Evolutionary conservation across 257 asterid species (phyloP).

Genomic region (Knoxia roxburghii): DNA sequence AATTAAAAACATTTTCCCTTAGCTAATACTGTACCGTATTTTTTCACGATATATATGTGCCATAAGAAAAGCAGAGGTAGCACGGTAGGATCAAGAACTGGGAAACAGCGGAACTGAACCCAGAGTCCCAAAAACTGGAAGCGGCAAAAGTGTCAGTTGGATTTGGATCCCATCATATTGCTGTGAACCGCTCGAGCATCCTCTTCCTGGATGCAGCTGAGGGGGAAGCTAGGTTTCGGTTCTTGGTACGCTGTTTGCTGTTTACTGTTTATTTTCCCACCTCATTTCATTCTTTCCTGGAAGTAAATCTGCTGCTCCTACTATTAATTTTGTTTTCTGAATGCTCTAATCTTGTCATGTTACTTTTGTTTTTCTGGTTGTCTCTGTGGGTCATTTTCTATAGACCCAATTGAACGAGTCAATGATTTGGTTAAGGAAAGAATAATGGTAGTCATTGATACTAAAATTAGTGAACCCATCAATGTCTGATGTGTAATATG

Average conservation of each 20-base stretch:
- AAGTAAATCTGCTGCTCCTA: not conserved
- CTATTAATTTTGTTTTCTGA: no score
- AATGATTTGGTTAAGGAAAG: not conserved
- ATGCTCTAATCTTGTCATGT: no score
- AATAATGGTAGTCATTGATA: not conserved
- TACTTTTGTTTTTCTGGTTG: not conserved
- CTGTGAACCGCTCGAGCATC: not conserved
- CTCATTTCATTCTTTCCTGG: no score
- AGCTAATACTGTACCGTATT: no score
- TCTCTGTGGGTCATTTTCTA: not conserved
- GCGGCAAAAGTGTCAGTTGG: no score
- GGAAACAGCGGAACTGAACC: not conserved
- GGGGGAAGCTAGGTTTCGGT: not conserved
- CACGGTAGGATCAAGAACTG: not conserved
- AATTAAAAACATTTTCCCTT: no score
- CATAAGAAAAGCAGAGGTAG: no score
- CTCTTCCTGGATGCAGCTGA: no score
- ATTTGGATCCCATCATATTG: no score
- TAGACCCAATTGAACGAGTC: not conserved
- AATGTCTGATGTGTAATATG: no score
- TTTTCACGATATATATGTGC: no score
- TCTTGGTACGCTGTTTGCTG: not conserved
- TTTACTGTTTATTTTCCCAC: not conserved
- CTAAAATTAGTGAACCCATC: not conserved
- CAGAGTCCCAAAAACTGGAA: no score